phyloP scores from a whole-genome alignment of 257 asterid species.

The Ajuga chamaepitys region DNA sequence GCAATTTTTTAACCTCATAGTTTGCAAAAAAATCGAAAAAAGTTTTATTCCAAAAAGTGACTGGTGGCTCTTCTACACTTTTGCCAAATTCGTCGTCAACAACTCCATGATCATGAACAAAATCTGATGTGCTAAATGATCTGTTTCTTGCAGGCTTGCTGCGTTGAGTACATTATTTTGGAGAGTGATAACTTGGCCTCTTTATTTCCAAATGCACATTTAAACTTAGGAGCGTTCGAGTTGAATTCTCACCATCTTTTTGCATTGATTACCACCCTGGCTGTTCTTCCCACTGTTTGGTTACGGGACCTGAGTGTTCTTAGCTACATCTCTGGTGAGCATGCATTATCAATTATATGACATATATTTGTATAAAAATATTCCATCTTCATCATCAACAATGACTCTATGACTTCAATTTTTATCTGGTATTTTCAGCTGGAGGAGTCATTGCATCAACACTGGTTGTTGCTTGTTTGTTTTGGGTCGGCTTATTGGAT shows the following conservation, averaged over 20 bases:
- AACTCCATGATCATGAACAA: neutral
- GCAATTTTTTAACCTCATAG: no score
- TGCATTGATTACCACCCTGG: slow-evolving; percentile 55
- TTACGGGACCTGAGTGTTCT: slow-evolving; percentile 72
- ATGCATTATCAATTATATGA: neutral
- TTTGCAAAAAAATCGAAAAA: no score
- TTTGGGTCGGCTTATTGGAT: slow-evolving; percentile 89
- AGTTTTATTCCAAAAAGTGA: no score
- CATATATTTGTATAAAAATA: neutral
- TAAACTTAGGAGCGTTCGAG: slow-evolving; percentile 48
- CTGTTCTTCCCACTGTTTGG: slow-evolving; percentile 91
- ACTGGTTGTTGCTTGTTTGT: slow-evolving; percentile 68
- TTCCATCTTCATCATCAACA: neutral
- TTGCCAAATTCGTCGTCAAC: no score
- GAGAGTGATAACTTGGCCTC: slow-evolving; percentile 86
- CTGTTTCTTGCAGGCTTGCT: slow-evolving; percentile 57
- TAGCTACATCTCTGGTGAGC: slow-evolving; percentile 89
- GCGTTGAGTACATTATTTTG: slow-evolving; percentile 84
- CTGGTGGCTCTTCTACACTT: no score
- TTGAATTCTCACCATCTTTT: slow-evolving; percentile 59
- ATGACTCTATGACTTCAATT: neutral
- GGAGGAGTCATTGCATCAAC: slow-evolving; percentile 94
- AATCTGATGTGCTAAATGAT: neutral
- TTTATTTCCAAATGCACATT: slow-evolving; percentile 71
- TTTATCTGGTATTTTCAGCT: slow-evolving; percentile 34